Base-by-base conservation (phyloP, 306 rosid species). In the Rosa chinensis region DNA sequence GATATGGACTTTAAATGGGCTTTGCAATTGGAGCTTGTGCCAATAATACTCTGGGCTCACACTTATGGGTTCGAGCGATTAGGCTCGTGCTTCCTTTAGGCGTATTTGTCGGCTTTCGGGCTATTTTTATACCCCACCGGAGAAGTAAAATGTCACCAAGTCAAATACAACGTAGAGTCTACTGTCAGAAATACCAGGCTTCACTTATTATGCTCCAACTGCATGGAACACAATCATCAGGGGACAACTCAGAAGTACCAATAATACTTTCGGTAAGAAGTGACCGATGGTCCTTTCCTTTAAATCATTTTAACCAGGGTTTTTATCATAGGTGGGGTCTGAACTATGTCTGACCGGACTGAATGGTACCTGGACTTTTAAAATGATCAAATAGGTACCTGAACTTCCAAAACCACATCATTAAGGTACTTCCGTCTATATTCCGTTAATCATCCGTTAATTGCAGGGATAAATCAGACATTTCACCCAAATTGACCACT, bases 141-240 rank as follows among this genome's bases (percentile, higher is more conserved):
- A 53, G 59, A 18, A 6, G 25, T 20, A 20, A 55, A 55, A 58
- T 58, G 66, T 25, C 37, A 10, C 63, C 66, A 10, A 25, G 13
- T 66, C 45, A 66, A 14, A 66, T 8, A 39, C 21, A 66, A 40
- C 14, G 23, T 32, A 32, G 37, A 32, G 37, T 32, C 6, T 3
- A 28, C 32, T 35, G 72, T 66, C 72, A 66, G 72, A 66, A 66
- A 66, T 20, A 7, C 9, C 28, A 66, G 48, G 28, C 72, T 3
- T 66, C 47, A 66, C 47, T 39, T 28, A 66, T 39, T 66, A 6
- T 39, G 72, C 14, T 8, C 49, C 6, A 18, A 37, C 48, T 66
- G 71, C 71, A 66, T 66, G 71, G 48, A 66, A 18, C 71, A 66
- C 72, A 14, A 39, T 18, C 48, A 66, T 37, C 45, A 18, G 45